These are phyloP conservation scores for Vitis rotundifolia DNA, from an alignment of 164 flowering plant species.

Conservation along the genomic window DNA sequence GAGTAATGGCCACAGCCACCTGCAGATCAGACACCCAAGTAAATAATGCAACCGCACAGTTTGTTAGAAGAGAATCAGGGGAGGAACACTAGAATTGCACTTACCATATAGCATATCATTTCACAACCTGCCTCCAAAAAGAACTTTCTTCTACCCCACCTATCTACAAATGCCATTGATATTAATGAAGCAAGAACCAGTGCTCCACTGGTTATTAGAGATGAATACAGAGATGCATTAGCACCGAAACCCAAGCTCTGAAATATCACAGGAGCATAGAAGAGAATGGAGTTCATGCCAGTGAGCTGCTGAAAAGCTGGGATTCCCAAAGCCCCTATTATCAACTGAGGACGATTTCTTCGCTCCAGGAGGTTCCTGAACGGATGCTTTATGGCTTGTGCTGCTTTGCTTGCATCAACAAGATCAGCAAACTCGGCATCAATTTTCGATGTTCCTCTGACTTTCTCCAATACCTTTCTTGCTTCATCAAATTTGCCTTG, in stretches of 20 bases:
- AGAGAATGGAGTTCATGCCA: constrained; percentile 86
- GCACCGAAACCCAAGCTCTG: constrained; percentile 83
- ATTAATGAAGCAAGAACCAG: constrained; percentile 71
- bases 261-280: constrained; percentile 91
- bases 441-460: constrained; percentile 75
- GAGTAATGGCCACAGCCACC: constrained; percentile 55
- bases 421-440: constrained; percentile 83
- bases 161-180: constrained; percentile 78
- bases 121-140: constrained; percentile 81
- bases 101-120: constrained; percentile 78
- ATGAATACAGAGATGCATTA: constrained; percentile 60
- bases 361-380: constrained; percentile 64
- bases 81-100: background rate
- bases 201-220: constrained; percentile 60
- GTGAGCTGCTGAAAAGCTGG: constrained; percentile 94
- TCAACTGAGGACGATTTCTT: constrained; percentile 75
- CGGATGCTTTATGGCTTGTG: constrained; percentile 68
- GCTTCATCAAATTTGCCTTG: constrained; percentile 71
- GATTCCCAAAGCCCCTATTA: constrained; percentile 75
- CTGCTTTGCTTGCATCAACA: constrained; percentile 69
- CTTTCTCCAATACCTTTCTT: constrained; percentile 50
- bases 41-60: background rate
- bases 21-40: constrained; percentile 22
- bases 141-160: constrained; percentile 75
- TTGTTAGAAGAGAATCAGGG: too few species aligned